Base-by-base conservation (phyloP, 768 basidiomycete species). In the Podaxis sp. region DNA sequence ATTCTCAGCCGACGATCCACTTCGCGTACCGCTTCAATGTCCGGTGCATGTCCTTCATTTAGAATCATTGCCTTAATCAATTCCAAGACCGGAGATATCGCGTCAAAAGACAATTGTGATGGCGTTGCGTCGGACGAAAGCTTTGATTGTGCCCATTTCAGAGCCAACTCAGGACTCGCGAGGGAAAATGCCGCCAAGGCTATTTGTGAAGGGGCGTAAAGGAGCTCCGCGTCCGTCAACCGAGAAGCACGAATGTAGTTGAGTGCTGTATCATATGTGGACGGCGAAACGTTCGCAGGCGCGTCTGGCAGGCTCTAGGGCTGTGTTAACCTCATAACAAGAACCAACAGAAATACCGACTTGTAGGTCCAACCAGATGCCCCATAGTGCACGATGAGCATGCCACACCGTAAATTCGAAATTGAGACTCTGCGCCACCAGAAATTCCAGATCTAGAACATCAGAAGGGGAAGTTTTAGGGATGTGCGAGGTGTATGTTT, bases 321-420 rank as follows among this genome's bases (percentile, higher is more conserved):
- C 41, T 40, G 51, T 11, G 41, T 59, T 19, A 43, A 52, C 46
- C n/a, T 22, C 25, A 47, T 22, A 22, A 57, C 9, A 29, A 27
- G 11, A 15, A 59, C 22, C 36, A 9, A 29, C 6, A 29, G 43
- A 22, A 15, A 57, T 61, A 70, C 75, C 54, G 65, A 94, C 93
- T 83, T 97, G 93, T 22, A 93, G 72, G 72, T 97, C 95, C 19
- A 97, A 81, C 82, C 87, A 90, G 19, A 96, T 81, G 4, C 94
- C 94, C 89, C 91, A 94, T 22, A 94, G 72, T 0, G 94, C 93
- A 51, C 93, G 77, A 69, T 96, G 93, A 22, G 93, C 84, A 73
- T 95, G 94, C 90, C 93, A 95, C 6, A 94, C 86, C 3, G 94
- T 87, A 70, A 98, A 97, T 72, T 99, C 96, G 65, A 99, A 99